A percentile compares a stretch with the other conserved stretches of the same genome.
Conservation (phyloP, 2,329 filamentous ascomycete species). For the Macrophomina phaseolina region DNA sequence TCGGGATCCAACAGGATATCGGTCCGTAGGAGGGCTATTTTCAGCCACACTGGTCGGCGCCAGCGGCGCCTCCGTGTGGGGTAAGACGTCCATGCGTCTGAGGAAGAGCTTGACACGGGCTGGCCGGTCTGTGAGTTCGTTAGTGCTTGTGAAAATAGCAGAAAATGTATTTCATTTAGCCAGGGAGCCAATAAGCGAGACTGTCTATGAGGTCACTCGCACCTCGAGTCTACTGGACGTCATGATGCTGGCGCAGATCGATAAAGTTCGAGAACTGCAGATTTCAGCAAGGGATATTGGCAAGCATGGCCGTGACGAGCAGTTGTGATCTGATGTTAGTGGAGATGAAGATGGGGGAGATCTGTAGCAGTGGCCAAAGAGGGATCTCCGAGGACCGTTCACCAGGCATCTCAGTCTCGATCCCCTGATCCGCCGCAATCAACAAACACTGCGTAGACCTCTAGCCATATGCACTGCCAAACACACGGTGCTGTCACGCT, state of each 20-base stretch:
- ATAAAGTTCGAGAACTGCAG: background rate
- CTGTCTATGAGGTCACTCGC: background rate
- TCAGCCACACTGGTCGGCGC: background rate
- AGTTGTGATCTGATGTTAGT: background rate
- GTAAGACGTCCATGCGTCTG: background rate
- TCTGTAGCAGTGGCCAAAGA: background rate
- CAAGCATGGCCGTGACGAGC: background rate
- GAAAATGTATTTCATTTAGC: background rate
- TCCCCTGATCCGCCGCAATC: background rate
- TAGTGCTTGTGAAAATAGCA: background rate
- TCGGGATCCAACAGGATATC: too few species aligned
- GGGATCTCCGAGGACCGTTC: background rate
- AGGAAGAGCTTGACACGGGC: background rate
- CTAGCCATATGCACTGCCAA: too few species aligned
- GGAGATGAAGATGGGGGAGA: slow-evolving; percentile 1
- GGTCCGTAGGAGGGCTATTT: background rate
- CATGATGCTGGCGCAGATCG: background rate
- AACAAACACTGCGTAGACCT: background rate
- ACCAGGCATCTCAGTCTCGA: background rate
- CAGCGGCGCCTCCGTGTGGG: background rate
- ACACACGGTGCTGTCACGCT: background rate
- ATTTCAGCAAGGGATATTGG: background rate
- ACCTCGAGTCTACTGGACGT: background rate
- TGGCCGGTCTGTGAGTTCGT: background rate
- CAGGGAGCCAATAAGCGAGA: background rate